These are phyloP conservation scores for Petrea volubilis DNA, from an alignment of 257 asterid genomes.

Conservation along the genomic window DNA sequence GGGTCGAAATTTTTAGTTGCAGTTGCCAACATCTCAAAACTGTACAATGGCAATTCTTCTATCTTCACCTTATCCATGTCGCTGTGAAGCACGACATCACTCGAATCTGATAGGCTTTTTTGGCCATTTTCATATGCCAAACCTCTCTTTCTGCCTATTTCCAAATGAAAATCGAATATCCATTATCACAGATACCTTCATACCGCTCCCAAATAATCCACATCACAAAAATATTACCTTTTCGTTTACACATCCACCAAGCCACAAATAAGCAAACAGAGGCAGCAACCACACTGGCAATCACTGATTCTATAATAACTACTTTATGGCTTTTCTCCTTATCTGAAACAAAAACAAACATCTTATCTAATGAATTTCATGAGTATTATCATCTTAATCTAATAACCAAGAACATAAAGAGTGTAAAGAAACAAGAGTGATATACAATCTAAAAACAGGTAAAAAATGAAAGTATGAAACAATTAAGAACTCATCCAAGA, in stretches of 20 bases:
- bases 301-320: slow-evolving; percentile 5
- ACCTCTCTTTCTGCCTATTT: slow-evolving; percentile 9
- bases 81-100: slow-evolving; percentile 12
- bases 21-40: slow-evolving; percentile 24
- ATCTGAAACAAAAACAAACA: slow-evolving; percentile 18
- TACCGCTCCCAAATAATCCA: neutral
- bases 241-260: slow-evolving; percentile 32
- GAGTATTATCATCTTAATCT: neutral
- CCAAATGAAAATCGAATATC: neutral
- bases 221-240: neutral
- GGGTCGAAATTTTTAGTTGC: slow-evolving; percentile 35
- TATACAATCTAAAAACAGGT: too few relatives aligned
- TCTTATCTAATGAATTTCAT: neutral
- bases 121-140: slow-evolving; percentile 5
- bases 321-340: slow-evolving; percentile 16
- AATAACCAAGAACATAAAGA: neutral
- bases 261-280: slow-evolving; percentile 14
- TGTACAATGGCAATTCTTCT: slow-evolving; percentile 40
- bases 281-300: slow-evolving; percentile 13
- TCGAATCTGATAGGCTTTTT: neutral
- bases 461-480: too few relatives aligned
- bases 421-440: too few relatives aligned
- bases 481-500: too few relatives aligned
- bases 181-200: neutral
- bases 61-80: slow-evolving; percentile 27